Evolutionary conservation across 495 filamentous ascomycete genomes (phyloP).

Genomic region (Penicillium tannophilum): DNA sequence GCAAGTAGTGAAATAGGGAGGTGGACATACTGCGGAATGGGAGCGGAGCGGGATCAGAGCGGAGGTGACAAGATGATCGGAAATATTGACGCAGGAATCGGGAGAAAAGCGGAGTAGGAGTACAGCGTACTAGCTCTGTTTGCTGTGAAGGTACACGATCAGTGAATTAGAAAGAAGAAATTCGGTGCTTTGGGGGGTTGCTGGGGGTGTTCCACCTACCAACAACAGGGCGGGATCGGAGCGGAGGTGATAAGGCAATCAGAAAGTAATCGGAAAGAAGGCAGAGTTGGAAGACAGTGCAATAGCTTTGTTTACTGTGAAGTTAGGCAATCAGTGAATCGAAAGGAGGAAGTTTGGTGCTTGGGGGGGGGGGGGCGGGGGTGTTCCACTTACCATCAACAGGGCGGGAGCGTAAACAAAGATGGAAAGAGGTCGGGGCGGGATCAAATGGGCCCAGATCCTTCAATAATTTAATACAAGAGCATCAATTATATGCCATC

Average conservation of each 20-base stretch:
- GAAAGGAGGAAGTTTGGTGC: too few relatives aligned
- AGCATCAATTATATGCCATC: conserved; percentile 7
- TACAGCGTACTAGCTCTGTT: background rate
- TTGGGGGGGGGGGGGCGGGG: too few relatives aligned
- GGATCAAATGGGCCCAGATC: background rate
- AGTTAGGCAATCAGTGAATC: too few relatives aligned
- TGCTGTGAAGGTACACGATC: background rate
- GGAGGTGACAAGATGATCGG: background rate
- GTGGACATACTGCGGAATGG: background rate
- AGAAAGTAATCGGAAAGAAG: too few relatives aligned
- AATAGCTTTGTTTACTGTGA: too few relatives aligned
- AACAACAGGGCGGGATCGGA: too few relatives aligned
- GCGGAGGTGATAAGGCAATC: too few relatives aligned
- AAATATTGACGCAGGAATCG: background rate
- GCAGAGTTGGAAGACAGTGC: too few relatives aligned
- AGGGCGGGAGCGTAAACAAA: conserved; percentile 15
- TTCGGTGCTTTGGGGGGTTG: background rate
- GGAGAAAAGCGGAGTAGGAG: background rate
- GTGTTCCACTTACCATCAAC: too few relatives aligned
- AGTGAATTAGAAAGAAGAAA: background rate
- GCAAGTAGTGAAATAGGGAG: background rate
- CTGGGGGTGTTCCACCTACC: background rate
- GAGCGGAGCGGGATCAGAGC: background rate
- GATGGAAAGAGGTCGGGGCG: conserved; percentile 7
- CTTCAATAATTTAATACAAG: background rate